Base-by-base conservation (phyloP, 371 early-diverging fungal genomes). In the Syncephalastrum contaminatum region DNA sequence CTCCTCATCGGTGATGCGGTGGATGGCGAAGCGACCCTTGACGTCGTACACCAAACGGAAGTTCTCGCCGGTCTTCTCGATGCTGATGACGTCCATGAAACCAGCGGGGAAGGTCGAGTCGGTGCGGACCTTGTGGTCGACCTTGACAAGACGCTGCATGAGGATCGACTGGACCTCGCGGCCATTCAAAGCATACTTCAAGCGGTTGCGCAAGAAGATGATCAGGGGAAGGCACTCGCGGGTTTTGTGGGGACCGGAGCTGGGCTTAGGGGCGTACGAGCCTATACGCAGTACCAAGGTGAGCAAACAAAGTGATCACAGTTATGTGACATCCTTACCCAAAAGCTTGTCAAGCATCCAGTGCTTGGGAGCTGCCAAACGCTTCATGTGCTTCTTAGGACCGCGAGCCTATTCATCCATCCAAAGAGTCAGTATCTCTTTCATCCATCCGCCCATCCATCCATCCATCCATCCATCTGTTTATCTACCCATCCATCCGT, bases 291-390 rank as follows among this genome's bases (percentile, higher is more conserved):
- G 44, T n/a, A 16, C 4, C 18, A 22, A 16, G 21, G 39, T 43
- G 13, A 51, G 41, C 10, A 49, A 45, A n/a, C 20, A 36, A 16
- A 27, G 53, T 41, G 45, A 46, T 25, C 10, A 42, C 8, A 36
- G n/a, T 19, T 2, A 46, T 24, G 60, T 46, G 24, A 2, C 12
- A 45, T 40, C 25, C 62, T 19, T 71, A 73, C 77, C 77, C 70
- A 77, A 74, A 69, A 96, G 88, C 84, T 99, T 99, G 91, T 98
- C 98, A 70, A 99, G 89, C 95, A 99, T 97, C 99, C 99, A 99
- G 88, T 98, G 97, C 87, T 93, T 95, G 83, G 99, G 99, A 62
- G 99, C 99, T 55, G 86, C 89, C 72, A 99, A 89, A 83, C 99
- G 94, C 95, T 99, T 99, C 89, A 99, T 87, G 87, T 99, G 99